Evolutionary conservation across 2,329 filamentous ascomycete species (phyloP), one percentile per base, ranked within the genome.

Genomic region (Aspergillus pseudonomiae): DNA sequence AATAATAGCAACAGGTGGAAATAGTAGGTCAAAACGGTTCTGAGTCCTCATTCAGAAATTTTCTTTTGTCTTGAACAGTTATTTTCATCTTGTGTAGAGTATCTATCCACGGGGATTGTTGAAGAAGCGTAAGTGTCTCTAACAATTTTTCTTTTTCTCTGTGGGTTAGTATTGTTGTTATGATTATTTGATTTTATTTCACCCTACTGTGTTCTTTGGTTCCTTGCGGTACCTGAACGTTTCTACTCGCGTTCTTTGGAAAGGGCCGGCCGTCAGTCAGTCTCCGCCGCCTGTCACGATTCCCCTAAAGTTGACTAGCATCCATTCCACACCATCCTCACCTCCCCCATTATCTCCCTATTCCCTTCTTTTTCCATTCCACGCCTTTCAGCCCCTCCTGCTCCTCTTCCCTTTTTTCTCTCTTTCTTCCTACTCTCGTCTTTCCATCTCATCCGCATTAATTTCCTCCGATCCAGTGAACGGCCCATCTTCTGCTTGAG

Each of bases 291-390:
- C 66, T 68, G 67, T 67, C 68, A 69, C 48, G 63, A 65, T 65
- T 68, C 62, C 63, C 65, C 61, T 67, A 66, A 66, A 64, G 62
- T 54, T 52, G 56, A 57, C 48, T 60, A 68, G 61, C 57, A 60
- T 64, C 67, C 63, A 65, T 64, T 61, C 65, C 62, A 57, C 61
- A 52, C 48, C 74, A 69, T 68, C 70, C 71, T 72, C 65, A 66
- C 66, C 65, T 71, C 64, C 66, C 72, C 72, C 68, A 70, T 73
- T 72, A 74, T 70, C 70, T 71, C 71, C 72, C 65, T 71, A 70
- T 68, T 67, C 64, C 65, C 64, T 59, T 71, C 68, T 62, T 63
- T 70, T 70, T 73, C 66, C 69, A 59, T 65, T 65, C 60, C 64
- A 64, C 53, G 58, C 57, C 64, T 57, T 66, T 66, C 60, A 62